Percentiles rank a stretch among this genome's conserved stretches.
Conservation (phyloP, 1,284 basidiomycete species). For the Phylloporus sp. region DNA sequence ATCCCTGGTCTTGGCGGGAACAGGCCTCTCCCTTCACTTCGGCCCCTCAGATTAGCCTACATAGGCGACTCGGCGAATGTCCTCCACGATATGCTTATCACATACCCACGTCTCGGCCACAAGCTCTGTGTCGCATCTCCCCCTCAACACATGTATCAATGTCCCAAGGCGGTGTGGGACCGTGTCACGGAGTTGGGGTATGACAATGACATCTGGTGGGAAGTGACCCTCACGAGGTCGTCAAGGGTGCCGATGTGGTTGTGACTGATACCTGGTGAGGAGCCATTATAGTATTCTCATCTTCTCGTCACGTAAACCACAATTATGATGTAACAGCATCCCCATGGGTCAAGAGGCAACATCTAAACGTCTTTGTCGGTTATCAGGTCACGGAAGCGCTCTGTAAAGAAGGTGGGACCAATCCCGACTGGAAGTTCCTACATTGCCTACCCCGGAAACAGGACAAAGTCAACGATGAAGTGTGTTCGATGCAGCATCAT, state of each 20-base stretch:
- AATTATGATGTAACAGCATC: constrained; percentile 63
- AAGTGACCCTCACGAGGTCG: constrained; percentile 83
- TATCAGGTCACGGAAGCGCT: constrained; percentile 94
- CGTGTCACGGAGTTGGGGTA: constrained; percentile 71
- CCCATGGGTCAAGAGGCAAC: constrained; percentile 98
- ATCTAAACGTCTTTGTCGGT: constrained; percentile 86
- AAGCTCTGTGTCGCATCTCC: too few species aligned
- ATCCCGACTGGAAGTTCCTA: constrained; percentile 92
- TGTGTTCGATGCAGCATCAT: constrained; percentile 39
- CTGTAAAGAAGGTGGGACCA: constrained; percentile 80
- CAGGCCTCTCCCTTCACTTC: too few species aligned
- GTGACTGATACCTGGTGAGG: constrained; percentile 94
- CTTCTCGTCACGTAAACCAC: constrained; percentile 1
- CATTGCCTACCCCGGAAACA: constrained; percentile 95
- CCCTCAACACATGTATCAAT: too few species aligned
- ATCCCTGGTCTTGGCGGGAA: too few species aligned
- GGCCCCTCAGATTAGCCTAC: too few species aligned
- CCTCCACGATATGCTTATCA: too few species aligned
- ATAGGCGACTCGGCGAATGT: too few species aligned
- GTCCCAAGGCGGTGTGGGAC: too few species aligned
- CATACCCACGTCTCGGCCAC: too few species aligned
- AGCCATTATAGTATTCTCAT: neutral
- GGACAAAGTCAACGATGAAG: constrained; percentile 95
- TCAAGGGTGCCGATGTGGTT: constrained; percentile 89
- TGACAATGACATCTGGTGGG: constrained; percentile 77